These are phyloP conservation scores for Stentor coeruleus DNA, from an alignment of 73 alveolate genomes.

Conservation along the genomic window DNA sequence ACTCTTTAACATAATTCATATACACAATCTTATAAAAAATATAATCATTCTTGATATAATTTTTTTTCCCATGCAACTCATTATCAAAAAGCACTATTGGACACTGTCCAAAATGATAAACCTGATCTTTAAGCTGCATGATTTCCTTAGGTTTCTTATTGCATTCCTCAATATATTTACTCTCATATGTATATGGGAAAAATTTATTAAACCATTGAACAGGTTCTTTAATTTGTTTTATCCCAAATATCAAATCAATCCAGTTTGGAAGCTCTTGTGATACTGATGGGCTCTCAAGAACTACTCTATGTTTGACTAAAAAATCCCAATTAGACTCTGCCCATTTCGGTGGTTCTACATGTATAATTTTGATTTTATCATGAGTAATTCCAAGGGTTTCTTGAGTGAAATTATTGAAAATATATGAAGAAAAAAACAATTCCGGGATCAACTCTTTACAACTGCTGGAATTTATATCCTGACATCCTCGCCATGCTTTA, in stretches of 20 bases:
- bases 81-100: conserved; percentile 87
- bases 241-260: conserved; percentile 86
- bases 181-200: conserved; percentile 67
- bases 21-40: not conserved
- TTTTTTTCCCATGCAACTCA: conserved; percentile 79
- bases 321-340: conserved; percentile 83
- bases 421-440: conserved; percentile 90
- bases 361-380: conserved; percentile 56
- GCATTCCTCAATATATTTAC: too few relatives aligned
- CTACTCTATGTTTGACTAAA: conserved; percentile 78
- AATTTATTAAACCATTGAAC: conserved; percentile 73
- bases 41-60: not conserved
- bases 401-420: conserved; percentile 36
- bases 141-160: conserved; percentile 59
- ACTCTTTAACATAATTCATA: not conserved
- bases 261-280: conserved; percentile 65
- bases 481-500: conserved; percentile 64
- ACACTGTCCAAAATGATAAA: conserved; percentile 95
- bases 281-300: conserved; percentile 77
- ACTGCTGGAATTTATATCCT: conserved; percentile 80
- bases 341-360: conserved; percentile 81
- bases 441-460: conserved; percentile 96
- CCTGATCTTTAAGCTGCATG: conserved; percentile 75
- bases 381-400: conserved; percentile 61
- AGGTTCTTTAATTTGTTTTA: conserved; percentile 73